Evolutionary conservation across 176 grass and related monocot species (phyloP).

Genomic region (Rhynchospora breviuscula): DNA sequence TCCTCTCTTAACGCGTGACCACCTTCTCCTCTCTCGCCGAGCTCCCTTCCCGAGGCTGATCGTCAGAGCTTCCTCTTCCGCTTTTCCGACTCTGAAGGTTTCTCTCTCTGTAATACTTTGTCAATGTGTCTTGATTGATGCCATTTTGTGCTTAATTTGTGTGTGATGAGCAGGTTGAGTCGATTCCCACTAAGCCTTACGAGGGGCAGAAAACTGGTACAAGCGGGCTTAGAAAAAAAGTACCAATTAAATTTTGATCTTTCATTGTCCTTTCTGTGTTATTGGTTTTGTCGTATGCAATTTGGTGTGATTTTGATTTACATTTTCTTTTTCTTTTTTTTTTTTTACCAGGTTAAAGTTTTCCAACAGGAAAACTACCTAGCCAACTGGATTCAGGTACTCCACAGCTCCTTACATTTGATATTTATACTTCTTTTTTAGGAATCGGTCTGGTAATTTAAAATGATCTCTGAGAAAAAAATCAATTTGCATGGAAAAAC

Average conservation of each 20-base stretch:
- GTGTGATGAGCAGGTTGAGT: slow-evolving; percentile 43
- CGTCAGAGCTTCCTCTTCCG: slow-evolving; percentile 38
- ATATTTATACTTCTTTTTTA: not conserved
- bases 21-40: not conserved
- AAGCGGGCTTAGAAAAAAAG: slow-evolving; percentile 90
- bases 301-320: slow-evolving; percentile 2
- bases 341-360: slow-evolving; percentile 68
- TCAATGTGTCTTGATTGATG: not conserved
- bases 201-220: slow-evolving; percentile 90
- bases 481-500: not conserved
- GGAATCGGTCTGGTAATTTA: not conserved
- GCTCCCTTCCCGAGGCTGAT: not conserved
- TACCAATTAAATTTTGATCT: not conserved
- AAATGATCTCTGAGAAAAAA: not conserved
- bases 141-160: not conserved
- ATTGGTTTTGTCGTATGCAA: not conserved
- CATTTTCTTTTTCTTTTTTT: slow-evolving; percentile 20
- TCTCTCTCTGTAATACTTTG: not conserved
- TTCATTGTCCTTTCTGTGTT: not conserved
- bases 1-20: not conserved
- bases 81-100: slow-evolving; percentile 48
- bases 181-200: slow-evolving; percentile 58
- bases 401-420: slow-evolving; percentile 1
- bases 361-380: slow-evolving; percentile 85
- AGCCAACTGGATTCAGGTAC: slow-evolving; percentile 96